Evolutionary conservation across 139 green algal species (phyloP).

Genomic region (Yamagishiella unicocca): DNA sequence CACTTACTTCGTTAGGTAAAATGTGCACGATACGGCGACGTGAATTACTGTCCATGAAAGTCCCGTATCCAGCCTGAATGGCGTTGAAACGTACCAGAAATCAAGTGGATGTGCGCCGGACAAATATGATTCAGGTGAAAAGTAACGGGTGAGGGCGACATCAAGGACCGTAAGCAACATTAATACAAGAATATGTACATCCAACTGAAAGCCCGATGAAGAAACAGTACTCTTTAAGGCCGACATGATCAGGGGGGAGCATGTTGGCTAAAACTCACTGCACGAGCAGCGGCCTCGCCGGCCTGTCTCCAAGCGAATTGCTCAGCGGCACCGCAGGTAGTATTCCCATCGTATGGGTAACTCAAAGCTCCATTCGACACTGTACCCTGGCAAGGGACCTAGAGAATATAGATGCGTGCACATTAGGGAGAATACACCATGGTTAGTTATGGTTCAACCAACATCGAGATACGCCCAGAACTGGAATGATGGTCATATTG

Average conservation of each 20-base stretch:
- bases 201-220: neutral
- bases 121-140: neutral
- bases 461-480: neutral
- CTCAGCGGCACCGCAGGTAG: conserved; percentile 18
- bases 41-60: neutral
- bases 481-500: neutral
- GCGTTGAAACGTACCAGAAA: neutral
- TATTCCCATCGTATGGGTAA: neutral
- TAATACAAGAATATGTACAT: neutral
- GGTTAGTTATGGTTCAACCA: neutral
- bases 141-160: neutral
- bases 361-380: neutral
- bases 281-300: neutral
- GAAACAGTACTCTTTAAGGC: too few species aligned
- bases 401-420: neutral
- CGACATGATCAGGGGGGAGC: too few species aligned
- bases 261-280: neutral
- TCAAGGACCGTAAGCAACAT: neutral
- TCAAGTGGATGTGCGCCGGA: neutral
- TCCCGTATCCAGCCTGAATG: neutral
- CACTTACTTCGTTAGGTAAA: conserved; percentile 2
- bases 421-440: neutral
- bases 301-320: conserved; percentile 13
- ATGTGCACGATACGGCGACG: conserved; percentile 17
- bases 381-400: neutral